Percentiles rank a stretch among this genome's conserved stretches.
Evolutionary conservation across 2,329 filamentous ascomycete species (phyloP).

Genomic region (Epichloe festucae): DNA sequence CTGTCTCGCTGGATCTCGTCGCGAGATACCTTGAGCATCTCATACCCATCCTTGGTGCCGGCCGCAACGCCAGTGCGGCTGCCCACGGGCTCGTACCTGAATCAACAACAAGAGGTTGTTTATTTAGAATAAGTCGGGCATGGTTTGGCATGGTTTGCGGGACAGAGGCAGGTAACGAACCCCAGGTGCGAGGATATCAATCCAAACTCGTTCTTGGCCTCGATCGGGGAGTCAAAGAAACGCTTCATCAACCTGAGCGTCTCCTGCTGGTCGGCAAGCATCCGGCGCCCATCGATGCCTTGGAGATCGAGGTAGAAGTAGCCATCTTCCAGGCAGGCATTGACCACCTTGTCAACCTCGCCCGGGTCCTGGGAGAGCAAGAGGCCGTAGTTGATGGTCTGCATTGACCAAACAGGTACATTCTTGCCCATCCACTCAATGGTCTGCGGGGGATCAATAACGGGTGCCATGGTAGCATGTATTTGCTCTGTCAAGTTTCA

Average conservation of each 20-base stretch:
- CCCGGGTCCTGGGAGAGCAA: constrained; percentile 40
- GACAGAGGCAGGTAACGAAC: constrained; percentile 14
- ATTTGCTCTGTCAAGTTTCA: too few relatives aligned
- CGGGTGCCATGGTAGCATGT: constrained; percentile 19
- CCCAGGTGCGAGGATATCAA: constrained; percentile 40
- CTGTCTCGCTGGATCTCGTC: constrained; percentile 35
- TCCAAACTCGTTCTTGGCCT: constrained; percentile 43
- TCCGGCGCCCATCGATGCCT: constrained; percentile 37
- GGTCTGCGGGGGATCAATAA: constrained; percentile 27
- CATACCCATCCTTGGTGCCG: constrained; percentile 37
- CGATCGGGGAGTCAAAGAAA: constrained; percentile 39
- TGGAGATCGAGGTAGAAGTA: constrained; percentile 44
- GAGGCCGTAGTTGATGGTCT: constrained; percentile 37
- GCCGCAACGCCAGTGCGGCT: constrained; percentile 33
- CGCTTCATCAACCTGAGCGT: constrained; percentile 40
- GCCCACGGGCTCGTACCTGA: constrained; percentile 35
- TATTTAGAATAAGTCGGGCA: not conserved
- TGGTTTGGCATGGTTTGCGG: not conserved
- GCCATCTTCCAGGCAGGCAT: constrained; percentile 35
- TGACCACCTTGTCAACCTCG: constrained; percentile 38
- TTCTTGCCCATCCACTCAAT: constrained; percentile 36
- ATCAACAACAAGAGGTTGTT: not conserved
- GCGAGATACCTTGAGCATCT: constrained; percentile 39
- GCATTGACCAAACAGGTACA: constrained; percentile 37
- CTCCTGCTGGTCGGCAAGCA: constrained; percentile 39